Evolutionary conservation across 1,139 yeast genomes (phyloP).

Genomic region (Pichia sp.): DNA sequence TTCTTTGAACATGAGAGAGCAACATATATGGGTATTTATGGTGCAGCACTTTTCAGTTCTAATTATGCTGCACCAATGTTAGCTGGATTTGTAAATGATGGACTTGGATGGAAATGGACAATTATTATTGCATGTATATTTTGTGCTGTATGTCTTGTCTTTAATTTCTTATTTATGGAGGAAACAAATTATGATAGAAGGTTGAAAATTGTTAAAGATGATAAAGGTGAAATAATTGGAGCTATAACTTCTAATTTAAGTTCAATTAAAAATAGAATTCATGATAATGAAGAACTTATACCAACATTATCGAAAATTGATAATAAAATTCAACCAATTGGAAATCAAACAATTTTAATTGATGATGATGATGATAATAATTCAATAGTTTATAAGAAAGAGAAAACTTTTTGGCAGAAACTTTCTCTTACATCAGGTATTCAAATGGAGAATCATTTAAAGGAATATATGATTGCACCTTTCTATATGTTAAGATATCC

Average conservation of each 20-base stretch:
- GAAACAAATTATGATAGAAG: slow-evolving; percentile 38
- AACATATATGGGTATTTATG: slow-evolving; percentile 39
- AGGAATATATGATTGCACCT: slow-evolving; percentile 34
- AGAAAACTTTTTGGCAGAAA: slow-evolving; percentile 30
- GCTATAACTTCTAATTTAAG: slow-evolving; percentile 19
- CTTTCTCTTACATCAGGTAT: slow-evolving; percentile 32
- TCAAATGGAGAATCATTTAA: slow-evolving; percentile 28
- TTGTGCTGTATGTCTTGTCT: slow-evolving; percentile 37
- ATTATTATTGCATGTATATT: slow-evolving; percentile 42
- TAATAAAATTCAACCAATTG: slow-evolving; percentile 11
- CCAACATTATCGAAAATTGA: slow-evolving; percentile 3
- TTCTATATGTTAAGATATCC: slow-evolving; percentile 43
- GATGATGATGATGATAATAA: slow-evolving; percentile 20
- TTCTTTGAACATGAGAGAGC: slow-evolving; percentile 49
- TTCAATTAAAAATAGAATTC: slow-evolving; percentile 1
- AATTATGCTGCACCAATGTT: slow-evolving; percentile 39
- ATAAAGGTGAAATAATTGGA: slow-evolving; percentile 18
- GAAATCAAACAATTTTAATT: slow-evolving; percentile 22
- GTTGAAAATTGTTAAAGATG: slow-evolving; percentile 20
- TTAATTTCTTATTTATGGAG: slow-evolving; percentile 38
- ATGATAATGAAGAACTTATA: slow-evolving; percentile 1
- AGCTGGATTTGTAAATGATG: slow-evolving; percentile 42
- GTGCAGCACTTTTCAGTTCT: slow-evolving; percentile 34
- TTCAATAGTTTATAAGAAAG: slow-evolving; percentile 20
- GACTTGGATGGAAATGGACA: slow-evolving; percentile 45